A percentile compares a stretch with the other conserved stretches of the same genome.
phyloP scores from a whole-genome alignment of 345 rosid genomes.

The Salix caprea region DNA sequence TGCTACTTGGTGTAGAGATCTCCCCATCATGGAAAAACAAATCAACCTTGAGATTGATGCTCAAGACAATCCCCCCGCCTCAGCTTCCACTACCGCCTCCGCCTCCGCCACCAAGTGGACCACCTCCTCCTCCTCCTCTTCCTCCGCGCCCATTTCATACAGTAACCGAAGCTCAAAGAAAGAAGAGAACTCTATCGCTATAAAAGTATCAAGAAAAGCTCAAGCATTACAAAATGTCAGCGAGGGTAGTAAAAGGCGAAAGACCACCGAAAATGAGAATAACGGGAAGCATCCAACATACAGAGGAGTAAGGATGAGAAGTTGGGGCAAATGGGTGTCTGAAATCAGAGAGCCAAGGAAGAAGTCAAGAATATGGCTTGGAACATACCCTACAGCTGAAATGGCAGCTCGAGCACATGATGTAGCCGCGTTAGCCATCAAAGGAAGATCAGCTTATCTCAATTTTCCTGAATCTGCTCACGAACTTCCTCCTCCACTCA shows the following conservation, averaged over 20 bases:
- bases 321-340: slow-evolving; percentile 93
- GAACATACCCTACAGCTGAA: slow-evolving; percentile 67
- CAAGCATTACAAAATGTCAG: slow-evolving; percentile 18
- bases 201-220: slow-evolving; percentile 33
- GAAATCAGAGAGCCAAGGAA: slow-evolving; percentile 75
- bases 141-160: slow-evolving; percentile 21
- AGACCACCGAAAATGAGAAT: slow-evolving; percentile 19
- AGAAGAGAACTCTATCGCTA: slow-evolving; percentile 5
- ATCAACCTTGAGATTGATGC: slow-evolving; percentile 48
- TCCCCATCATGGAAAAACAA: slow-evolving; percentile 34
- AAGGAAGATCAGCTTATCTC: slow-evolving; percentile 56
- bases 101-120: slow-evolving; percentile 1
- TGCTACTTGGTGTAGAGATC: background rate
- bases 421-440: slow-evolving; percentile 69
- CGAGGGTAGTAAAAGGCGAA: slow-evolving; percentile 23
- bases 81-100: slow-evolving; percentile 20
- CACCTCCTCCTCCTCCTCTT: slow-evolving; percentile 12
- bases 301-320: slow-evolving; percentile 70
- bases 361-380: slow-evolving; percentile 84
- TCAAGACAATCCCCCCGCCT: slow-evolving; percentile 19
- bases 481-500: slow-evolving; percentile 51
- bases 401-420: slow-evolving; percentile 91
- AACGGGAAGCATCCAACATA: slow-evolving; percentile 43
- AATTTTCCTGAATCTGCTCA: slow-evolving; percentile 53
- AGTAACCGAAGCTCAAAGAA: slow-evolving; percentile 5